phyloP scores from a whole-genome alignment of 2,329 filamentous ascomycete genomes.

The Aspergillus spinulosporus region DNA sequence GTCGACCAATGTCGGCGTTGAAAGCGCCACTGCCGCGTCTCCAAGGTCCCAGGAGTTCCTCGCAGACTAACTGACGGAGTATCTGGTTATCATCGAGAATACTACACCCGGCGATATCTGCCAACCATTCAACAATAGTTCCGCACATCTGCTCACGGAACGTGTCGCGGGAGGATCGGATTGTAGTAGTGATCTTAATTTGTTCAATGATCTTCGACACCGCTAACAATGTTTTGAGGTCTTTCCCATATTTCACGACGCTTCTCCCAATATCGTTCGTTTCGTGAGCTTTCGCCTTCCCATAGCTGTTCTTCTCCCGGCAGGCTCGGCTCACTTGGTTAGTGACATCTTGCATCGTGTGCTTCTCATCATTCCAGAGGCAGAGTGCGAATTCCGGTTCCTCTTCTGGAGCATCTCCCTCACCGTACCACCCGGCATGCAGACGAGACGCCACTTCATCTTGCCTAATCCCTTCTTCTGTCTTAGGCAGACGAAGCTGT shows the following conservation, averaged over 20 bases:
- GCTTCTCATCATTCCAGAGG: slow-evolving; percentile 98
- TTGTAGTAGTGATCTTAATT: slow-evolving; percentile 93
- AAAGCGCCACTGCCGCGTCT: slow-evolving; percentile 77
- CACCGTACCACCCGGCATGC: slow-evolving; percentile 70
- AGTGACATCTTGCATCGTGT: slow-evolving; percentile 86
- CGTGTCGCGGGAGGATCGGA: slow-evolving; percentile 88
- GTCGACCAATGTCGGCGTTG: slow-evolving; percentile 74
- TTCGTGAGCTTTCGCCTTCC: slow-evolving; percentile 75
- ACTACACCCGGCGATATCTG: slow-evolving; percentile 86
- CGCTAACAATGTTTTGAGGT: slow-evolving; percentile 70
- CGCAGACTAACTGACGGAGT: slow-evolving; percentile 78
- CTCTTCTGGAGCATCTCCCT: slow-evolving; percentile 60
- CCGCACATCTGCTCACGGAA: slow-evolving; percentile 98
- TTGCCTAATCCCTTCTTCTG: slow-evolving; percentile 72
- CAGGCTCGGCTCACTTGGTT: slow-evolving; percentile 91
- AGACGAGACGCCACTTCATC: slow-evolving; percentile 82
- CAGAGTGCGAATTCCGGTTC: slow-evolving; percentile 79
- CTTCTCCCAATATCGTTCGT: slow-evolving; percentile 86
- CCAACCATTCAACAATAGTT: slow-evolving; percentile 94
- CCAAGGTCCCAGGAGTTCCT: slow-evolving; percentile 89
- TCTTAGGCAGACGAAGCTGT: slow-evolving; percentile 83
- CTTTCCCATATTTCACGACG: slow-evolving; percentile 72
- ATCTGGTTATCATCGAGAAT: slow-evolving; percentile 78
- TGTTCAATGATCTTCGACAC: slow-evolving; percentile 88
- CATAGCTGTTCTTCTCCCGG: slow-evolving; percentile 67